phyloP scores from a whole-genome alignment of 768 basidiomycete species.

The Pulveroboletus frians region DNA sequence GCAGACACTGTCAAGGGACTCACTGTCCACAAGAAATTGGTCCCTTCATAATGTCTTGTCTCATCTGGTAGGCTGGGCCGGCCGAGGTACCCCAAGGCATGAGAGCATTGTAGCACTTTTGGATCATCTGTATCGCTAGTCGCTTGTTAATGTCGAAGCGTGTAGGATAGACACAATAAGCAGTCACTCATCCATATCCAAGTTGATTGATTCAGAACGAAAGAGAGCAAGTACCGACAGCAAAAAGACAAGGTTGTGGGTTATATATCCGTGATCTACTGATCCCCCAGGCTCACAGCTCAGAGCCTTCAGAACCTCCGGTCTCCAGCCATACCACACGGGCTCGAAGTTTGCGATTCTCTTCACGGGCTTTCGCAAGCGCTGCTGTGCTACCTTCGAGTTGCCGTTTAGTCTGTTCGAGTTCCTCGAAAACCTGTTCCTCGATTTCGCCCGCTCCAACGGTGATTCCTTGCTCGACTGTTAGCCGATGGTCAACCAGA shows the following conservation, averaged over 20 bases:
- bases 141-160: not conserved
- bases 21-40: conserved; percentile 18
- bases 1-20: conserved; percentile 36
- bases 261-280: conserved; percentile 3
- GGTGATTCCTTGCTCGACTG: conserved; percentile 51
- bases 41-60: conserved; percentile 9
- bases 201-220: conserved; percentile 9
- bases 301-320: conserved; percentile 31
- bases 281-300: conserved; percentile 23
- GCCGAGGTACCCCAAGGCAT: too few species aligned
- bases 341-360: conserved; percentile 50
- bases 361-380: conserved; percentile 42
- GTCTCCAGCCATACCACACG: conserved; percentile 34
- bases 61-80: conserved; percentile 3
- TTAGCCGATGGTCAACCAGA: not conserved
- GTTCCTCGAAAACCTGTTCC: conserved; percentile 47
- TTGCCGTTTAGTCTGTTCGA: conserved; percentile 45
- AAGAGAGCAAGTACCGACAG: not conserved
- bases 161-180: not conserved
- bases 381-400: conserved; percentile 42
- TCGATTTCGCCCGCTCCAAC: conserved; percentile 69
- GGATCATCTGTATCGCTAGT: conserved; percentile 12
- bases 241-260: conserved; percentile 3
- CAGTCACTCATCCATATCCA: conserved; percentile 8
- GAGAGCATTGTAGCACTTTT: not conserved